Evolutionary conservation across 2,329 filamentous ascomycete genomes (phyloP).

Genomic region (Paramyrothecium roridum): DNA sequence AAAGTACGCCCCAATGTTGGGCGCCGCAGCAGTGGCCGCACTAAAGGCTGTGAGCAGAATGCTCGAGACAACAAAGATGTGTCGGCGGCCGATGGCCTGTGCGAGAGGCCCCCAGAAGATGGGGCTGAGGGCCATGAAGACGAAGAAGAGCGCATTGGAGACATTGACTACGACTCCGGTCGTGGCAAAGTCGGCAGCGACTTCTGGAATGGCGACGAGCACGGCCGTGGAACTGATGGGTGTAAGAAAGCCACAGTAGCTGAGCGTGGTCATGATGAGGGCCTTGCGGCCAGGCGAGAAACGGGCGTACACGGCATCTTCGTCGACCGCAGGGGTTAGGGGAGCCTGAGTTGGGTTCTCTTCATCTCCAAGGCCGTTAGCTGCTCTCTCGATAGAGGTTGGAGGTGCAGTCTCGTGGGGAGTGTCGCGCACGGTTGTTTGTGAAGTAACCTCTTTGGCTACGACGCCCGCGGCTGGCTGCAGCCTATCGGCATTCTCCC

Average conservation of each 20-base stretch:
- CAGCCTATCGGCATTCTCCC: background rate
- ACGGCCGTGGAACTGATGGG: conserved; percentile 14
- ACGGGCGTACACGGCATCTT: conserved; percentile 11
- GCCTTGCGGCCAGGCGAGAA: conserved; percentile 17
- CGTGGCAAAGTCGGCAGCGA: conserved; percentile 12
- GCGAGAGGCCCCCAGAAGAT: conserved; percentile 66
- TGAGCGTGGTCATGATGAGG: conserved; percentile 16
- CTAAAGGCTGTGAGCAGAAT: conserved; percentile 60
- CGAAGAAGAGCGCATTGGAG: conserved; percentile 66
- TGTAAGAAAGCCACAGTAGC: conserved; percentile 14
- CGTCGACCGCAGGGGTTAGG: background rate
- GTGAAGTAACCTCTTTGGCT: background rate
- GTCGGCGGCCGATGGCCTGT: conserved; percentile 51
- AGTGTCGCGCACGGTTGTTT: background rate
- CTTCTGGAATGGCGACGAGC: conserved; percentile 15
- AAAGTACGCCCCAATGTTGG: conserved; percentile 64
- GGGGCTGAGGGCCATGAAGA: conserved; percentile 67
- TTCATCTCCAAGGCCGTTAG: background rate
- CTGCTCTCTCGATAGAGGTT: background rate
- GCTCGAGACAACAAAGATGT: conserved; percentile 23
- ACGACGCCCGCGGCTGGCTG: background rate
- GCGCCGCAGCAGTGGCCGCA: conserved; percentile 63
- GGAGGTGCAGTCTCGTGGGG: background rate
- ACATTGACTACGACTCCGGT: conserved; percentile 49
- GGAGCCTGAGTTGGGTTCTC: background rate